These are phyloP conservation scores for Picea abies DNA, from an alignment of 83 land plant genomes.

Conservation along the genomic window DNA sequence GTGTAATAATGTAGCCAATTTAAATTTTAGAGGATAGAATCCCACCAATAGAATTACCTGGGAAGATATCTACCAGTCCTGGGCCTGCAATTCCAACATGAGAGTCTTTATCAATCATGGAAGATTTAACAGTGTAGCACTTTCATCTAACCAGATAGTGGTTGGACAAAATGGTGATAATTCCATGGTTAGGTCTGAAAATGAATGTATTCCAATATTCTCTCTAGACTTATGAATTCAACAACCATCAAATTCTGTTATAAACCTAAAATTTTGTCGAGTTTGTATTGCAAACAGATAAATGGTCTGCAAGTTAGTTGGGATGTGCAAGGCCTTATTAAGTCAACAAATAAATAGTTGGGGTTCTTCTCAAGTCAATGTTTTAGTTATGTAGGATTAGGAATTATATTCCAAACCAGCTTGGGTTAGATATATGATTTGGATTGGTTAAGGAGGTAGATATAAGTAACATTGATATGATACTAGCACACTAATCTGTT, in stretches of 20 bases:
- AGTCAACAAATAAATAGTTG: constrained; percentile 2
- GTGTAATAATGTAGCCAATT: background rate
- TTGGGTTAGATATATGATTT: too few relatives aligned
- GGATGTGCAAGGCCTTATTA: background rate
- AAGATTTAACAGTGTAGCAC: background rate
- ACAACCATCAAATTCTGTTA: background rate
- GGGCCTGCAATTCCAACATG: background rate
- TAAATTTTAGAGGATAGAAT: background rate
- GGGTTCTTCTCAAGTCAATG: too few relatives aligned
- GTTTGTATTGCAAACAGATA: background rate
- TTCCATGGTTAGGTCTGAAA: background rate
- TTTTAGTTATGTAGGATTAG: too few relatives aligned
- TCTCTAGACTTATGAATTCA: background rate
- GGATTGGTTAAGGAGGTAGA: too few relatives aligned
- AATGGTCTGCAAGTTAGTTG: background rate
- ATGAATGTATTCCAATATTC: background rate
- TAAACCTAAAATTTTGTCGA: background rate
- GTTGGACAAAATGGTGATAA: background rate
- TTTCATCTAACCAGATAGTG: background rate
- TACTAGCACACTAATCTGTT: too few relatives aligned
- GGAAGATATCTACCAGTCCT: background rate
- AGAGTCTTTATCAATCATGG: background rate
- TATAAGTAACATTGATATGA: too few relatives aligned
- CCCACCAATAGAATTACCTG: background rate
- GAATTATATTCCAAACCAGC: too few relatives aligned